These are phyloP conservation scores for Pseudogymnoascus sp. DNA, from an alignment of 2,329 filamentous ascomycete genomes.

Conservation along the genomic window DNA sequence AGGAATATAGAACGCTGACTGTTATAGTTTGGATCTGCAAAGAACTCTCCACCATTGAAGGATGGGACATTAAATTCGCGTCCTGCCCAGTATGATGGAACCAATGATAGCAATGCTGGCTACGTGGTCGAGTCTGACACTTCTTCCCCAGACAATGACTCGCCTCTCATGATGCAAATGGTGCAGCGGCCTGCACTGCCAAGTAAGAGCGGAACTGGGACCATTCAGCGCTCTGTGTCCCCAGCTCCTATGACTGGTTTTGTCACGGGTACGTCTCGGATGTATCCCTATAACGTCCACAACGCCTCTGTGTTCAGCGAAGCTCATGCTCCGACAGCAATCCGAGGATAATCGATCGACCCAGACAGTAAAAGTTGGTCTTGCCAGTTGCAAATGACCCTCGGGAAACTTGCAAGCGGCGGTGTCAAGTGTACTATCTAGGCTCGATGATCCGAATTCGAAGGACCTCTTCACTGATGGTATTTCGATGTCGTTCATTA, in stretches of 20 bases:
- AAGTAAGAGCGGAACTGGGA: slow-evolving; percentile 28
- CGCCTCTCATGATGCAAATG: slow-evolving; percentile 20
- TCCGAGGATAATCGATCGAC: slow-evolving; percentile 24
- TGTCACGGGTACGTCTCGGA: slow-evolving; percentile 37
- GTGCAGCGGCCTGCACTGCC: slow-evolving; percentile 29
- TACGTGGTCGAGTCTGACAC: slow-evolving; percentile 24
- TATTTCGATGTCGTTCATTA: background rate
- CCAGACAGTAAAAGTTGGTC: background rate
- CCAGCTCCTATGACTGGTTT: slow-evolving; percentile 40
- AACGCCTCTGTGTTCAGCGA: slow-evolving; percentile 28
- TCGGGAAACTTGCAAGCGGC: background rate
- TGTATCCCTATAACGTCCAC: slow-evolving; percentile 28
- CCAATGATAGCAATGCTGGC: slow-evolving; percentile 26
- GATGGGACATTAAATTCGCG: slow-evolving; percentile 36
- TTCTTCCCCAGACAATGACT: slow-evolving; percentile 18
- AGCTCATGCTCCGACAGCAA: slow-evolving; percentile 29
- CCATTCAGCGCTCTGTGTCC: slow-evolving; percentile 30
- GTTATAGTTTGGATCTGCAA: slow-evolving; percentile 54
- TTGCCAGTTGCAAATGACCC: background rate
- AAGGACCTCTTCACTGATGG: slow-evolving; percentile 8
- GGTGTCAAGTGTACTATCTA: background rate
- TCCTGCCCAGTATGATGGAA: slow-evolving; percentile 37
- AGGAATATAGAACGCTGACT: slow-evolving; percentile 35
- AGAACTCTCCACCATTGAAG: slow-evolving; percentile 41
- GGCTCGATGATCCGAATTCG: background rate